Conservation (phyloP, 1,139 yeast genomes). For the Pichia sp. region DNA sequence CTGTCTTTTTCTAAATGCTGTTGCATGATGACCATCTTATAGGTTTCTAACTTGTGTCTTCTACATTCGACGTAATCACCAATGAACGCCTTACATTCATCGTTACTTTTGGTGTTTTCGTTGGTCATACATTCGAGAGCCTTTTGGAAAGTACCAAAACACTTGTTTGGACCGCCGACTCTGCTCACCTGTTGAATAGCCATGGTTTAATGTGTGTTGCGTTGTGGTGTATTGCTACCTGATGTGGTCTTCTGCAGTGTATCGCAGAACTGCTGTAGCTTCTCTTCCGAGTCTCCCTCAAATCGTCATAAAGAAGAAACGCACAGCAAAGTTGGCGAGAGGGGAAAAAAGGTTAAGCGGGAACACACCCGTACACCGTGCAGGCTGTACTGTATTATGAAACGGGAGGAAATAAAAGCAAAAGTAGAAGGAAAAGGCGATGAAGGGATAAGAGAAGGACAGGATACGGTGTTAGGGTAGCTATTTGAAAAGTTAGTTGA, state of each 20-base stretch:
- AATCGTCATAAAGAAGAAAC: neutral
- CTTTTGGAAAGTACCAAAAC: conserved; percentile 34
- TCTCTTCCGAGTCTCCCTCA: neutral
- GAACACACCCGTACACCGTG: conserved; percentile 9
- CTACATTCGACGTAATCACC: conserved; percentile 35
- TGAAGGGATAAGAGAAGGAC: neutral
- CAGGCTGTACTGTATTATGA: neutral
- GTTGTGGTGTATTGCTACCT: neutral
- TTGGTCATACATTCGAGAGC: conserved; percentile 35
- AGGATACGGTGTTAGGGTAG: neutral
- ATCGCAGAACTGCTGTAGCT: too few relatives aligned
- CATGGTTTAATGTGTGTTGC: conserved; percentile 17
- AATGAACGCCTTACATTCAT: conserved; percentile 30
- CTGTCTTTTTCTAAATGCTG: conserved; percentile 28
- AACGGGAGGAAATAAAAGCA: neutral
- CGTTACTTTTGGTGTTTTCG: conserved; percentile 26
- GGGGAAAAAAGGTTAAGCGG: neutral
- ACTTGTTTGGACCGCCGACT: conserved; percentile 34
- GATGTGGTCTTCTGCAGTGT: too few relatives aligned
- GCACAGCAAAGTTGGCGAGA: conserved; percentile 1
- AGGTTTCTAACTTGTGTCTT: conserved; percentile 32
- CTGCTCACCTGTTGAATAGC: conserved; percentile 35
- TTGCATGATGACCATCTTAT: conserved; percentile 31
- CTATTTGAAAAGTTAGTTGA: too few relatives aligned
- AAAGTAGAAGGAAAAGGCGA: neutral